Conservation (phyloP, 345 rosid genomes). For the Hibiscus trionum region DNA sequence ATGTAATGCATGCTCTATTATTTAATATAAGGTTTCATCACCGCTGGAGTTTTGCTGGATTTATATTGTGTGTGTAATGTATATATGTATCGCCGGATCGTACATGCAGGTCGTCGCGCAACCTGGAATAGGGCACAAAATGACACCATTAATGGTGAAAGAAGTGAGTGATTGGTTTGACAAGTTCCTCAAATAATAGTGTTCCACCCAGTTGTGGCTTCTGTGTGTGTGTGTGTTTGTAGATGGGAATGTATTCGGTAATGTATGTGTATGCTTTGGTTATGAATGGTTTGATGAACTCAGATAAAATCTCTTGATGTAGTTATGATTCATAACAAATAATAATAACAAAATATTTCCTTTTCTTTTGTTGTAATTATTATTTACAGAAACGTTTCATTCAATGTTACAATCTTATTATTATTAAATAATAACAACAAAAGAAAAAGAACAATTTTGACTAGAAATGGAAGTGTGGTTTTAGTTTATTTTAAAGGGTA, state of each 20-base stretch:
- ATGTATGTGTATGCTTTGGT: neutral
- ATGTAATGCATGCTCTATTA: neutral
- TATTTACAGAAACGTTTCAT: neutral
- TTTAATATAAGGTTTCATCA: neutral
- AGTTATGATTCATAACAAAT: neutral
- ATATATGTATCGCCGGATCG: neutral
- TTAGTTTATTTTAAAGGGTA: no score
- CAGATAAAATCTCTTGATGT: neutral
- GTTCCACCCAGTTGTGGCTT: neutral
- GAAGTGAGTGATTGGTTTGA: constrained; percentile 63
- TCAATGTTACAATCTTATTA: neutral
- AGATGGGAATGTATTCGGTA: neutral
- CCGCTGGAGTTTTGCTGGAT: neutral
- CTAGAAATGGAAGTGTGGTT: no score
- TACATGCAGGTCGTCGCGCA: constrained; percentile 50
- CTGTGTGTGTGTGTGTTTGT: neutral
- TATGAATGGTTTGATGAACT: neutral
- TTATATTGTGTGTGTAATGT: neutral
- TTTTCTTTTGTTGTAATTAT: neutral
- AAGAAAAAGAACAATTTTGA: no score
- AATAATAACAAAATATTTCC: neutral
- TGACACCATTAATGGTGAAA: constrained; percentile 69
- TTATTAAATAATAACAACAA: no score
- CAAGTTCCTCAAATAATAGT: constrained; percentile 32
- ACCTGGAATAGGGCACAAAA: constrained; percentile 62